Evolutionary conservation across 805 yeast genomes (phyloP), one percentile per base, ranked within the genome.

Genomic region (Yarrowia sp.): DNA sequence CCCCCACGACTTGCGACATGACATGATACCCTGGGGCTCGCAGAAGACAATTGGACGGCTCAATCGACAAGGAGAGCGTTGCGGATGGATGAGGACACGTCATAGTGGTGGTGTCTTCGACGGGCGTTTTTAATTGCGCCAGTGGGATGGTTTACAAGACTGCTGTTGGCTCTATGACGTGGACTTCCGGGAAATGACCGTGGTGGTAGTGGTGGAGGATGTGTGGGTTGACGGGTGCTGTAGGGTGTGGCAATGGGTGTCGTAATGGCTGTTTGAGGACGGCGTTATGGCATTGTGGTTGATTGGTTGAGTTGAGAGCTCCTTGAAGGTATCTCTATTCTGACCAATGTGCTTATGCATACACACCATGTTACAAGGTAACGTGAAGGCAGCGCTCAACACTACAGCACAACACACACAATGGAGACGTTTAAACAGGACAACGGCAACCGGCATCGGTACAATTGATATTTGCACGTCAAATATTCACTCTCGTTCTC

Each of bases 131-230:
- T 32, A 55, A 55, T 55, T 55, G 61, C 19, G 46, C 36, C 36
- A 1, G 5, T 9, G 15, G 15, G 61, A 35, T 43, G 11, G n/a
- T 36, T 26, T 36, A 4, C 15, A 26, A 48, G 16, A 48, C 52
- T 35, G 36, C 36, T 10, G 5, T 26, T 26, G 15, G n/a, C 12
- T 9, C 10, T 14, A 36, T 56, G 63, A 56, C 63, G 63, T 56
- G 63, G 63, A 56, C 48, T 22, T 40, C 63, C 48, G 48, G 41
- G 63, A 56, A 56, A 56, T 55, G 22, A 14, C 61, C 63, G 63
- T 53, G n/a, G 8, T 19, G 59, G 32, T 2, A 14, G 32, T 36
- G 15, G 38, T 8, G 19, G 22, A 15, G 41, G 41, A 11, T 52
- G 11, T 35, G n/a, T 22, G 38, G 26, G 19, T 11, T 5, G 2